Evolutionary conservation across 257 asterid genomes (phyloP).

Genomic region (Ligustrum vulgare): DNA sequence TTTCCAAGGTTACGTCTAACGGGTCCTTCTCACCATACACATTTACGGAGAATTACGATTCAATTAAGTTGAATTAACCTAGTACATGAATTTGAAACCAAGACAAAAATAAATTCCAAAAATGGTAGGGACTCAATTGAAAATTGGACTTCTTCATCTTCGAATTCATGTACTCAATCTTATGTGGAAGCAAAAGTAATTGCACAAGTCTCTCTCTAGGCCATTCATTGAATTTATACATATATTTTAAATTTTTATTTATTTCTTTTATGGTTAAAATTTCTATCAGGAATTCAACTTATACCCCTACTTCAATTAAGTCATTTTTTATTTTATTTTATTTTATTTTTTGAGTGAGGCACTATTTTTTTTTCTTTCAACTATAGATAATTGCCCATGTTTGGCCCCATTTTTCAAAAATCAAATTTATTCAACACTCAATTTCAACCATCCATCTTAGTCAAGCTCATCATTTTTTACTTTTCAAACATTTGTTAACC

Average conservation of each 20-base stretch:
- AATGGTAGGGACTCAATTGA: constrained; percentile 25
- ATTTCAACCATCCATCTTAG: too few relatives aligned
- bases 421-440: too few relatives aligned
- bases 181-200: constrained; percentile 33
- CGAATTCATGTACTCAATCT: constrained; percentile 21
- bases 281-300: not conserved
- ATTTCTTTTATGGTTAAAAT: not conserved
- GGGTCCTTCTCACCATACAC: too few relatives aligned
- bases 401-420: too few relatives aligned
- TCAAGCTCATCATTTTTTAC: too few relatives aligned
- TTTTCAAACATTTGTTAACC: too few relatives aligned
- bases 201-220: constrained; percentile 18
- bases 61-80: not conserved
- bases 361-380: too few relatives aligned
- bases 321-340: not conserved
- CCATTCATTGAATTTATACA: not conserved
- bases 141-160: constrained; percentile 18
- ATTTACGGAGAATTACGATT: not conserved
- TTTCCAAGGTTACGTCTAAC: too few relatives aligned
- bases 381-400: too few relatives aligned
- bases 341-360: too few relatives aligned
- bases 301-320: not conserved
- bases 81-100: not conserved
- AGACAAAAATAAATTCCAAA: constrained; percentile 11
- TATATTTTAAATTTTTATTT: not conserved